Evolutionary conservation across 2,329 filamentous ascomycete species (phyloP), one percentile per base, ranked within the genome.

Genomic region (Malbranchea zuffiana): DNA sequence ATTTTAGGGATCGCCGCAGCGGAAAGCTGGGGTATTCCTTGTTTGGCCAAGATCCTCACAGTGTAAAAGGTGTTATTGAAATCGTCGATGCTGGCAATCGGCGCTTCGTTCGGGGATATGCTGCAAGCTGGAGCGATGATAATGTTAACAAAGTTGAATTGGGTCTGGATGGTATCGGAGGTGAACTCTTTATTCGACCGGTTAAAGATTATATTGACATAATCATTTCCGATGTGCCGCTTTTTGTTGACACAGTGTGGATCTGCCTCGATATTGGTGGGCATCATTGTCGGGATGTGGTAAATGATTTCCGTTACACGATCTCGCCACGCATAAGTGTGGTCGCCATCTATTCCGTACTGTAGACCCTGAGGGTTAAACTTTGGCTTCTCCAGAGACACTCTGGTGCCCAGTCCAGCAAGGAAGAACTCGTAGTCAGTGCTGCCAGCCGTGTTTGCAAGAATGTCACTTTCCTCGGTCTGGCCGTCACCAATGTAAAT

Each of bases 191-290:
- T 60, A n/a, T 90, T 88, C 2, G 87, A 95, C 52, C 93, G 85
- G 57, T 98, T 98, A 70, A 92, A 98, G 40, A 98, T 80, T 49
- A 98, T 93, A 55, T 94, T 96, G 54, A 98, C 90, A 57, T 84
- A 93, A 59, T 96, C 90, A 54, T 98, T 98, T 40, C 90, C 90
- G 43, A 96, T 90, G 53, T 96, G 92, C 2, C 78, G 73, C 61
- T 98, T 98, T 66, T 98, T 98, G 56, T 76, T 72, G 44, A 80
- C 78, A 52, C 80, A 85, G 44, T 75, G 71, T 6, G 80, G 74
- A 50, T 94, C 86, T 19, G 75, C 71, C 37, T 85, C 76, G 10
- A 80, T 65, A 53, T 92, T 74, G 6, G 85, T 94, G 1, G 90
- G 90, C 90, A 98, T 98, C 70, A 96, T 86, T 3, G 88, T 98